Evolutionary conservation across 75 land plant species (phyloP), one percentile per base, ranked within the genome.

Genomic region (Cupressus sempervirens): DNA sequence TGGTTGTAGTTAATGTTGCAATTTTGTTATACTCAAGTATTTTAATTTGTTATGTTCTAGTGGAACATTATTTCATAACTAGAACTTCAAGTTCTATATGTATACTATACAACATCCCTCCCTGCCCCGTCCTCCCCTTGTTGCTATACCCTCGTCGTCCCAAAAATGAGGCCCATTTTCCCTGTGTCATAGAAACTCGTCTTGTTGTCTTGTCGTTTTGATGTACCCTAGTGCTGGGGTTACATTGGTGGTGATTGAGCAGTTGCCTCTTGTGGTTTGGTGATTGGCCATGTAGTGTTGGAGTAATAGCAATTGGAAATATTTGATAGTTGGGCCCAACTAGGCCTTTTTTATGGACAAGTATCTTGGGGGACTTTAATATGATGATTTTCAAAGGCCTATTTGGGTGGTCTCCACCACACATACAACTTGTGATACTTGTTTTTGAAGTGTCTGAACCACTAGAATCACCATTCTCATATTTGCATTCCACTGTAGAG

Each of bases 401-500:
- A 82, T 98, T 98, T 84, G 99, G 99, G 81, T 96, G 96, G 99
- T 98, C 99, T n/a, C 96, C 99, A 79, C 98, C 99, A 26, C 99
- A 98, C 81, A 92, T 98, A 48, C 99, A 98, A 86, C 99, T 99
- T 35, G 82, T 98, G 90, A 98, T 99, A 84, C 99, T 99, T 46
- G 99, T 98, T 65, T 98, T 99, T 54, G 99, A 98, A 86, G 99
- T 98, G n/a, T 98, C 99, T 81, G 99, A 98, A 94, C 99, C 99
- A 43, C 99, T 99, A 86, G 99, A 98, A 85, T 98, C 99, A 36
- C 99, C 99, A 73, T 98, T 97, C n/a, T 97, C 99, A 73, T 96
- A 96, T 86, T 20, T 93, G 88, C 94, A 95, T 41, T n/a, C 87
- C 30, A 90, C 86, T 34, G 84, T 80, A 36, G 99, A 94, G 76